Evolutionary conservation across 2,329 filamentous ascomycete species (phyloP), one percentile per base, ranked within the genome.

Genomic region (Aureobasidium sp.): DNA sequence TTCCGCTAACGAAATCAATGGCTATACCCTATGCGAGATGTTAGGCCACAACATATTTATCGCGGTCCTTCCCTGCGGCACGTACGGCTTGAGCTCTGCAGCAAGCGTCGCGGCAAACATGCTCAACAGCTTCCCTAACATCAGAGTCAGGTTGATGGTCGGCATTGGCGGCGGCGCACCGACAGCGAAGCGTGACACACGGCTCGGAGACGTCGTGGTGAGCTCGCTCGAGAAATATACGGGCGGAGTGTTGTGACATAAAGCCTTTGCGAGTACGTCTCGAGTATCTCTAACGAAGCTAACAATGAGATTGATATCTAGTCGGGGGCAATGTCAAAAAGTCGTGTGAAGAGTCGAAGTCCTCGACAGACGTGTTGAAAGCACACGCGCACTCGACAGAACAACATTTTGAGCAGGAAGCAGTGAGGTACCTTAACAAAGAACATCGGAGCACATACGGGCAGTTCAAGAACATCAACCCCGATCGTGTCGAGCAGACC

Each of bases 11-110:
- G 56, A 54, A 57, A 60, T 57, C 35, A 65, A 65, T 39, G 29
- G 16, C 12, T 69, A 69, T 52, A 61, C 57, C 4, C 51, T 65
- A 1, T 65, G 66, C 10, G 57, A 54, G 14, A 63, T 69, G 44
- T 58, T 59, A 10, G 50, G 52, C 10, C 66, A 70, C 47, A 66
- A 67, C 54, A 60, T 69, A 19, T 63, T 68, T 14, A 59, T 70
- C 27, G 63, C 62, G 3, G 53, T 56, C 19, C 42, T 62, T 14
- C 61, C 62, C 3, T 32, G 39, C 8, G 56, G 56, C 2, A 56
- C 60, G 29, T 60, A 60, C 21, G 62, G 61, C 6, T 56, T 30
- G 6, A 22, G 25, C 4, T 54, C 58, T 42, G 61, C 62, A 10
- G 56, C 63, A 34, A 53, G 8, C 12, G 61, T 61, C 3, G 61